Evolutionary conservation across 805 yeast genomes (phyloP).

Genomic region (Candida berthetii): DNA sequence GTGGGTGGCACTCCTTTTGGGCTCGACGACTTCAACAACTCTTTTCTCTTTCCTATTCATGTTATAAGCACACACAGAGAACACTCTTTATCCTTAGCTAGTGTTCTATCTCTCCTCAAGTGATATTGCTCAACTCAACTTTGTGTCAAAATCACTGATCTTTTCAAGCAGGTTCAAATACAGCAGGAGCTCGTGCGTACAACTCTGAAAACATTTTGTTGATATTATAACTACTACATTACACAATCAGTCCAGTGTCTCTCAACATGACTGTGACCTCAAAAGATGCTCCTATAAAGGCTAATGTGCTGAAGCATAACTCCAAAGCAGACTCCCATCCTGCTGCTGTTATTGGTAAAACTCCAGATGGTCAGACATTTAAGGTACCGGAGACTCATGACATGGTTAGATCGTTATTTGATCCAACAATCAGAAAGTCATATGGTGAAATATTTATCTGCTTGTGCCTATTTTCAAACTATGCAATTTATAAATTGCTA

Average conservation of each 20-base stretch:
- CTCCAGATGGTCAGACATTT: constrained; percentile 24
- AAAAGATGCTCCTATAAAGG: background rate
- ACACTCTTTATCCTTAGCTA: too few species aligned
- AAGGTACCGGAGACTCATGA: constrained; percentile 57
- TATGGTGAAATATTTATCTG: constrained; percentile 58
- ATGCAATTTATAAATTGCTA: constrained; percentile 23
- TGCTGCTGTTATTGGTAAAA: constrained; percentile 11
- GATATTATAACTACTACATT: too few species aligned
- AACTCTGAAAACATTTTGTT: background rate
- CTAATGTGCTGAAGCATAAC: background rate
- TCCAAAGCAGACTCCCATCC: background rate
- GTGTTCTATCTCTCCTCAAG: too few species aligned
- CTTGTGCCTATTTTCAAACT: constrained; percentile 29
- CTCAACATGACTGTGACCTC: background rate
- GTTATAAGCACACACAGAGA: too few species aligned
- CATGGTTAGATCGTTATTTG: constrained; percentile 76
- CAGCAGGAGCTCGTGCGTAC: background rate
- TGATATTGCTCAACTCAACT: too few species aligned
- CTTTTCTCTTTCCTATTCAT: too few species aligned
- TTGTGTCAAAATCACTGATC: background rate
- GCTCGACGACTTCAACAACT: background rate
- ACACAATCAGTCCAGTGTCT: background rate
- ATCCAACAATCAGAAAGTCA: constrained; percentile 68
- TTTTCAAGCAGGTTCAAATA: background rate
- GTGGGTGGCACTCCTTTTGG: background rate